Percentiles rank a stretch among this genome's conserved stretches.
Evolutionary conservation across 2,329 filamentous ascomycete species (phyloP).

Genomic region (Aureobasidium sp.): DNA sequence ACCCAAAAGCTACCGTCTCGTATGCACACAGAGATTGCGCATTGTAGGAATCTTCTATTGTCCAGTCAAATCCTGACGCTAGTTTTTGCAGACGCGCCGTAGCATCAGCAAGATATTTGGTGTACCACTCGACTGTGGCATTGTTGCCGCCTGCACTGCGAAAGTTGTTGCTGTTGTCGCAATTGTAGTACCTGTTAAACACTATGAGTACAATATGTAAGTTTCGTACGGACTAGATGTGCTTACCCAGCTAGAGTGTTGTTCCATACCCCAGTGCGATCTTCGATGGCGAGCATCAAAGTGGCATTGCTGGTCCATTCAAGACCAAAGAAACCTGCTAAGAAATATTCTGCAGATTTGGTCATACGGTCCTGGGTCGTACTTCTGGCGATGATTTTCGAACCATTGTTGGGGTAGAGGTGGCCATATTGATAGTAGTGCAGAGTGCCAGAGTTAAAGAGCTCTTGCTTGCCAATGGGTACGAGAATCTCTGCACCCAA

Average conservation of each 20-base stretch:
- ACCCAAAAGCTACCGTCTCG: slow-evolving; percentile 69
- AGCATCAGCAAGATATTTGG: slow-evolving; percentile 57
- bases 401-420: slow-evolving; percentile 59
- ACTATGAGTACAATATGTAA: not conserved
- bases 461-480: slow-evolving; percentile 62
- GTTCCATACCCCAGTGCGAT: slow-evolving; percentile 40
- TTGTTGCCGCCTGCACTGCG: slow-evolving; percentile 44
- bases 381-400: slow-evolving; percentile 64
- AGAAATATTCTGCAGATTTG: slow-evolving; percentile 68
- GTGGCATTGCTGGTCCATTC: slow-evolving; percentile 65
- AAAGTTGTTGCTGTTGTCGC: slow-evolving; percentile 48
- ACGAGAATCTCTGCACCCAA: slow-evolving; percentile 66
- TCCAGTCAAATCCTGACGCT: slow-evolving; percentile 48
- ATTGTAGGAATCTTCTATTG: slow-evolving; percentile 53
- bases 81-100: slow-evolving; percentile 48
- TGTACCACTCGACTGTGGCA: slow-evolving; percentile 52
- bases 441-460: slow-evolving; percentile 61
- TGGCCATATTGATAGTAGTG: slow-evolving; percentile 66
- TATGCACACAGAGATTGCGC: slow-evolving; percentile 68
- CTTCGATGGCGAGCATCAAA: slow-evolving; percentile 64
- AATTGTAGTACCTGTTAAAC: slow-evolving; percentile 44
- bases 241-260: too few relatives aligned
- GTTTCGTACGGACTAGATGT: too few relatives aligned
- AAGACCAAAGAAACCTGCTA: slow-evolving; percentile 71
- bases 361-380: slow-evolving; percentile 73